These are phyloP conservation scores for Myotisia sp. DNA, from an alignment of 2,329 filamentous ascomycete genomes.

Conservation along the genomic window DNA sequence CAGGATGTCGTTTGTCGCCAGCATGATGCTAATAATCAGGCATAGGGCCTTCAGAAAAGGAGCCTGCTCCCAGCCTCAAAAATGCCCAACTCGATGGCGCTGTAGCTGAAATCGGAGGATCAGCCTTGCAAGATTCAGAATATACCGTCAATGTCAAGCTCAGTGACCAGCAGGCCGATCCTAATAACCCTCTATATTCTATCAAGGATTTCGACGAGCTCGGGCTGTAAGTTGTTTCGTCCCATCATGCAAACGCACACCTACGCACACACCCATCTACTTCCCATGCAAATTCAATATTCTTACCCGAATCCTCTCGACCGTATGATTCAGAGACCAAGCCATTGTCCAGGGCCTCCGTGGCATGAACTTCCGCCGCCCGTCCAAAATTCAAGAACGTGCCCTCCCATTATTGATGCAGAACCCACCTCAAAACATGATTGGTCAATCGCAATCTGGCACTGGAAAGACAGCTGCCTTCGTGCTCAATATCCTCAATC, in stretches of 20 bases:
- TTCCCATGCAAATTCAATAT: not conserved
- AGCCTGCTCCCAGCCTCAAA: constrained; percentile 6
- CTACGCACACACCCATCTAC: not conserved
- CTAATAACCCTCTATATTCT: constrained; percentile 76
- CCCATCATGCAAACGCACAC: constrained; percentile 3
- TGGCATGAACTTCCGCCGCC: constrained; percentile 77
- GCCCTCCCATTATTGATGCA: constrained; percentile 78
- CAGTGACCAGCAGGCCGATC: constrained; percentile 73
- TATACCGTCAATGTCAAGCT: constrained; percentile 89
- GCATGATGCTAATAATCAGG: too few relatives aligned
- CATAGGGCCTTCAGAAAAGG: not conserved
- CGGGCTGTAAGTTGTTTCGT: constrained; percentile 51
- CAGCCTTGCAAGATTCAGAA: constrained; percentile 52
- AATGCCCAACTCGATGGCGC: constrained; percentile 30
- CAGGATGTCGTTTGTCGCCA: too few relatives aligned
- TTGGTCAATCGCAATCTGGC: constrained; percentile 97
- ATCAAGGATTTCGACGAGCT: constrained; percentile 73
- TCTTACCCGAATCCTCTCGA: not conserved
- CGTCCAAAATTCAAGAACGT: constrained; percentile 94
- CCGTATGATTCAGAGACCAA: constrained; percentile 31
- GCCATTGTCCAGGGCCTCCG: constrained; percentile 64
- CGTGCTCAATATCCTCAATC: constrained; percentile 77
- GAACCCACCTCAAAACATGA: constrained; percentile 82
- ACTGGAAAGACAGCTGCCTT: constrained; percentile 98
- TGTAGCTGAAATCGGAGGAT: constrained; percentile 28